Percentiles rank a stretch among this genome's conserved stretches.
phyloP scores from a whole-genome alignment of 106 monocot genomes.

The Posidonia australis region DNA sequence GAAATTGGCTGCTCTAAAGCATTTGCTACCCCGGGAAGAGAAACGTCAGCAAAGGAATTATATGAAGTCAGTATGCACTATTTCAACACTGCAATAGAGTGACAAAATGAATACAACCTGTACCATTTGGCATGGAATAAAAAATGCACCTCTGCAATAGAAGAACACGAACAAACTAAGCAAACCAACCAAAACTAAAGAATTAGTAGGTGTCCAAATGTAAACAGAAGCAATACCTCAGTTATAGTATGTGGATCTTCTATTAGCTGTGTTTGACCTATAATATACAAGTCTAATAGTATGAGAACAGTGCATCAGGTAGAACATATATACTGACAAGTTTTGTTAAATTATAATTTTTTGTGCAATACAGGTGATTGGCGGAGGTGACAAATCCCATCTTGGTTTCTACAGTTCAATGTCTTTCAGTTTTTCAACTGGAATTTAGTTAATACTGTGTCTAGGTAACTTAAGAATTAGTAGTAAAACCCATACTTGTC shows the following conservation, averaged over 20 bases:
- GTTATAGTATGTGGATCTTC: not conserved
- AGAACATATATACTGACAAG: not conserved
- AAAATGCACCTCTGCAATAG: conserved; percentile 19
- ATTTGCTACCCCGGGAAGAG: conserved; percentile 10
- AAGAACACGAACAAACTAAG: not conserved
- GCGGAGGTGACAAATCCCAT: too few species aligned
- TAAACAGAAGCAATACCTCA: conserved; percentile 1
- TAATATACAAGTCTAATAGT: not conserved
- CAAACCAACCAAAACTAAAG: not conserved
- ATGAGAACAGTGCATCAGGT: not conserved
- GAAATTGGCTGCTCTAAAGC: conserved; percentile 11
- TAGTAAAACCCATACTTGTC: too few species aligned
- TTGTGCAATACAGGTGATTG: not conserved
- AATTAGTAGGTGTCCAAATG: not conserved
- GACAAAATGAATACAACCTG: not conserved
- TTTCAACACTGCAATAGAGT: not conserved
- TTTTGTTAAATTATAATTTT: not conserved
- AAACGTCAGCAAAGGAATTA: not conserved
- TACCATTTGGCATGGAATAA: conserved; percentile 23
- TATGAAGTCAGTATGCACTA: not conserved
- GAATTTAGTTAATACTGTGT: too few species aligned
- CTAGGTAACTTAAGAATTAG: too few species aligned
- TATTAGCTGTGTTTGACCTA: not conserved
- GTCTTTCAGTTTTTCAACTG: too few species aligned
- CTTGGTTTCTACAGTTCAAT: too few species aligned